phyloP scores from a whole-genome alignment of 805 yeast species.

The Candida koratica region DNA sequence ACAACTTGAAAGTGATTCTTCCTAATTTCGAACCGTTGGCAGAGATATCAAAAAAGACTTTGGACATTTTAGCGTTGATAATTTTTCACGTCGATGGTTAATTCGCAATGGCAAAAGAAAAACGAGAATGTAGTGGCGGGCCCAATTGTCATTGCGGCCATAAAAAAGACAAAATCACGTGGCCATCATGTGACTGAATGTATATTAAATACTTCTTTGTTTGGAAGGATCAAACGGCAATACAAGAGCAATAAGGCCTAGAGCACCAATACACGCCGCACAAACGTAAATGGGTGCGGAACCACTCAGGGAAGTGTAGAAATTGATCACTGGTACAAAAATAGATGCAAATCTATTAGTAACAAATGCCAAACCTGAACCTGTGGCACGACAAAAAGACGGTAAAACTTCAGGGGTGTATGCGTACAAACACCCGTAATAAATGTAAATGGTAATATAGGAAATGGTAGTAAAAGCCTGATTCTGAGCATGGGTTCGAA shows the following conservation, averaged over 20 bases:
- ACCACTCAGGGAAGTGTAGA: conserved; percentile 24
- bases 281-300: conserved; percentile 35
- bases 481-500: conserved; percentile 43
- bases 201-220: conserved; percentile 17
- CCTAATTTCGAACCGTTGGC: conserved; percentile 74
- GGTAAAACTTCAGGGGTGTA: conserved; percentile 39
- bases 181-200: background rate
- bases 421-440: conserved; percentile 33
- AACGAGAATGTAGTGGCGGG: too few species aligned
- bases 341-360: conserved; percentile 32
- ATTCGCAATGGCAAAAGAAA: too few species aligned
- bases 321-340: conserved; percentile 38
- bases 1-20: conserved; percentile 73
- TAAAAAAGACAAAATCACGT: too few species aligned
- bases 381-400: conserved; percentile 34
- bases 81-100: too few species aligned
- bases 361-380: conserved; percentile 32
- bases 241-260: conserved; percentile 29
- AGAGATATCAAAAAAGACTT: conserved; percentile 79
- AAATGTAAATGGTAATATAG: conserved; percentile 37
- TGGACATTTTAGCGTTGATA: too few species aligned
- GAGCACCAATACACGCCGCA: conserved; percentile 32
- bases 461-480: conserved; percentile 49
- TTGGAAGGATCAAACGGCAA: conserved; percentile 34
- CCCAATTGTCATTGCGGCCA: too few species aligned